A percentile compares a stretch with the other conserved stretches of the same genome.
Evolutionary conservation across 164 flowering plant species (phyloP).

Genomic region (Vitis vinifera): ASM3070453v1 NC_081817.1:19099501-19100000

Average conservation of each 20-base stretch:
- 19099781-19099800: neutral
- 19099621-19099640: conserved; percentile 16
- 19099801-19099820: too few relatives aligned
- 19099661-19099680: conserved; percentile 17
- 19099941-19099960: too few relatives aligned
- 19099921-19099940: too few relatives aligned
- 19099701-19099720: neutral
- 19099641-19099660: conserved; percentile 5
- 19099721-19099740: neutral
- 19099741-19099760: neutral
- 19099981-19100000: too few relatives aligned
- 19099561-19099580: neutral
- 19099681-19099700: conserved; percentile 27
- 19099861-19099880: too few relatives aligned
- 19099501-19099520: neutral
- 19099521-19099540: neutral
- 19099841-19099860: too few relatives aligned
- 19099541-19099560: neutral
- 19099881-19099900: too few relatives aligned
- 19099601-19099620: conserved; percentile 15
- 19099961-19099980: too few relatives aligned
- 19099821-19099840: too few relatives aligned
- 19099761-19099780: neutral
- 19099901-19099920: too few relatives aligned
- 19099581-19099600: neutral